A percentile compares a stretch with the other conserved stretches of the same genome.
Conservation (phyloP, 352 stramenopile species). For the Aphanomyces invadans region DNA sequence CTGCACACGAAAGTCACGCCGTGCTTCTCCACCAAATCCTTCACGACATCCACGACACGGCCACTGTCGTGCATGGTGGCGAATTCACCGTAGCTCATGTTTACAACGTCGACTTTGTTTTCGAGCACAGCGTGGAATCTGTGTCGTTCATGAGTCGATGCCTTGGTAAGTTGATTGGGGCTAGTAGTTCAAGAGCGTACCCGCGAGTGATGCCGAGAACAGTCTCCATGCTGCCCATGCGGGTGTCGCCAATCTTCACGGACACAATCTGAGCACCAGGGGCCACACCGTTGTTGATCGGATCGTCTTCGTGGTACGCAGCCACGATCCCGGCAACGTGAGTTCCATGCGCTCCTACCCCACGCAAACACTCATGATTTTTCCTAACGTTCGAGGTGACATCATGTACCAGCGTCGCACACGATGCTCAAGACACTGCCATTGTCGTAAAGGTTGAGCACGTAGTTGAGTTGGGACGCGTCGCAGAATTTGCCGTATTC, state of each 20-base stretch:
- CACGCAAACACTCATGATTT: slow-evolving; percentile 1
- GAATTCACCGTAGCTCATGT: slow-evolving; percentile 96
- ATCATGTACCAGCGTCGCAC: slow-evolving; percentile 65
- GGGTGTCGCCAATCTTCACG: slow-evolving; percentile 93
- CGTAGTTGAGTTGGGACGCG: slow-evolving; percentile 91
- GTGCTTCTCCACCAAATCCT: slow-evolving; percentile 88
- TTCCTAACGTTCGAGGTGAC: no score
- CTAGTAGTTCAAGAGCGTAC: no score
- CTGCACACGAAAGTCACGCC: slow-evolving; percentile 91
- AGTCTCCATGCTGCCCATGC: slow-evolving; percentile 93
- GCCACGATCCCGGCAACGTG: slow-evolving; percentile 94
- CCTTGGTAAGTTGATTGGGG: no score
- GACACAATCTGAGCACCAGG: slow-evolving; percentile 89
- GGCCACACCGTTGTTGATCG: slow-evolving; percentile 88
- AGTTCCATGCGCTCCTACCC: slow-evolving; percentile 81
- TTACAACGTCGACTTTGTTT: slow-evolving; percentile 89
- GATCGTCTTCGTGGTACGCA: slow-evolving; percentile 79
- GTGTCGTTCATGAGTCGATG: no score
- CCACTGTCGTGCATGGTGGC: slow-evolving; percentile 80
- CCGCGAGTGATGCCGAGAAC: slow-evolving; percentile 28
- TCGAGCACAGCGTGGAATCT: slow-evolving; percentile 86
- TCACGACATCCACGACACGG: slow-evolving; percentile 82
- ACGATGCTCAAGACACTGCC: slow-evolving; percentile 90
- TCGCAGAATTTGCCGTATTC: slow-evolving; percentile 85
- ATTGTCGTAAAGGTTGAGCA: slow-evolving; percentile 93